Conservation (phyloP, 208 protist genomes). For the Trypanosoma melophagium region DNA sequence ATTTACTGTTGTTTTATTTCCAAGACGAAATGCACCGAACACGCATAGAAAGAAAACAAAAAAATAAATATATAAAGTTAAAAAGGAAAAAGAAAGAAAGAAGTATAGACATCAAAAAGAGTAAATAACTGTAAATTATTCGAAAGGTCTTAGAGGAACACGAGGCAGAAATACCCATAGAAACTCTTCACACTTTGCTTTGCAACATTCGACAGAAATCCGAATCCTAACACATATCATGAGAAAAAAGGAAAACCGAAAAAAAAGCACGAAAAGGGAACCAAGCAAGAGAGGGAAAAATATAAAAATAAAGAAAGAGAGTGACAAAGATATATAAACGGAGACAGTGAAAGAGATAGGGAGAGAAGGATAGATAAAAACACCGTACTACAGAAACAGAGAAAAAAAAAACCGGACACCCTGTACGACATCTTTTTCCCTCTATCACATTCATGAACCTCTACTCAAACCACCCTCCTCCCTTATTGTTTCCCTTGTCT, state of each 20-base stretch:
- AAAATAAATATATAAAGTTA: background rate
- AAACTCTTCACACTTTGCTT: too few relatives aligned
- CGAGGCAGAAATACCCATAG: too few relatives aligned
- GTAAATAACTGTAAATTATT: too few relatives aligned
- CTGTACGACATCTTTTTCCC: background rate
- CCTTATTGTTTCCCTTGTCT: background rate
- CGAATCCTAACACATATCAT: too few relatives aligned
- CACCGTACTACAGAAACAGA: too few relatives aligned
- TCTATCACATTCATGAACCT: background rate
- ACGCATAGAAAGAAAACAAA: background rate
- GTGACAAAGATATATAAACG: background rate
- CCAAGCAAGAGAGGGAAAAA: slow-evolving; percentile 6
- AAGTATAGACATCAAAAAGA: too few relatives aligned
- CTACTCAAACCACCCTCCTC: background rate
- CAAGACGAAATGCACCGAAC: background rate
- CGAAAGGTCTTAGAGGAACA: too few relatives aligned
- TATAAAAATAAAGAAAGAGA: slow-evolving; percentile 9
- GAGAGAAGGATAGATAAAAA: too few relatives aligned
- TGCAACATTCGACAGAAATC: too few relatives aligned
- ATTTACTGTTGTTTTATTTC: background rate
- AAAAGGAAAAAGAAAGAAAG: too few relatives aligned
- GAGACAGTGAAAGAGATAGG: too few relatives aligned
- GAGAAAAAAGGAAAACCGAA: background rate
- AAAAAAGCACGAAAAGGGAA: slow-evolving; percentile 22
- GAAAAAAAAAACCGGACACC: background rate